A percentile compares a stretch with the other conserved stretches of the same genome.
Evolutionary conservation across 768 basidiomycete species (phyloP).

Genomic region (Porpolomopsis calyptriformis): DNA sequence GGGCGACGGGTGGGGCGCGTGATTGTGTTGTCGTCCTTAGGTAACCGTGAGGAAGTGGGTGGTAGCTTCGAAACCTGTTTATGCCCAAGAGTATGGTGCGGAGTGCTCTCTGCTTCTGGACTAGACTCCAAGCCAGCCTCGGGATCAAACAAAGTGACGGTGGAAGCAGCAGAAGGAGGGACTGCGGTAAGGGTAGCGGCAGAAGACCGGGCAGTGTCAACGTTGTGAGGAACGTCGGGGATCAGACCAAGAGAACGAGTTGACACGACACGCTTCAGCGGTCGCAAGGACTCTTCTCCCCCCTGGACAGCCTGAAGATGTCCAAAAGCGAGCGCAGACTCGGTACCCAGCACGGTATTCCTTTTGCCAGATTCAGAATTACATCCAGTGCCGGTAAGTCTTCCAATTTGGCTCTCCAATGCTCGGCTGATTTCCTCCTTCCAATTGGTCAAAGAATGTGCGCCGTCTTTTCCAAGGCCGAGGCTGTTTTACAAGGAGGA

Average conservation of each 20-base stretch:
- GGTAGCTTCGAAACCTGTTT: conserved; percentile 23
- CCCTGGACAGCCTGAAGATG: conserved; percentile 31
- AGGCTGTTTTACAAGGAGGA: conserved; percentile 30
- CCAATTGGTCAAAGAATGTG: conserved; percentile 42
- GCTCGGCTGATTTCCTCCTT: conserved; percentile 43
- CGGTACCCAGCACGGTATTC: conserved; percentile 39
- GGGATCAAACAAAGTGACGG: conserved; percentile 51
- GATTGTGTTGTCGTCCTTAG: conserved; percentile 16
- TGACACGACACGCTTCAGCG: conserved; percentile 28
- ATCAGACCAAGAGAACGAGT: conserved; percentile 38
- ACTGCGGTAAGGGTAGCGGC: conserved; percentile 28
- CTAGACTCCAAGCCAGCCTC: conserved; percentile 31
- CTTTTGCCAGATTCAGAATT: conserved; percentile 33
- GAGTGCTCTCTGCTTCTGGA: conserved; percentile 55
- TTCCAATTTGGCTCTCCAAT: conserved; percentile 32
- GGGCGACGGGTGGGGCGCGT: conserved; percentile 30
- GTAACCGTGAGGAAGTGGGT: conserved; percentile 27
- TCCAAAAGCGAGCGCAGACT: conserved; percentile 23
- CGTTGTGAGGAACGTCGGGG: conserved; percentile 38
- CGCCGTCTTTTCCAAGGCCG: conserved; percentile 48
- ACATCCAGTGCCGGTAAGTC: conserved; percentile 29
- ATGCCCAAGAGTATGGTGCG: conserved; percentile 36
- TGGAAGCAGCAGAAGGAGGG: conserved; percentile 49
- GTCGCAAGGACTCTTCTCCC: conserved; percentile 25
- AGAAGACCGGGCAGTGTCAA: conserved; percentile 44